Conservation (phyloP, 805 yeast species). For the Hanseniaspora pseudoguilliermondii region DNA sequence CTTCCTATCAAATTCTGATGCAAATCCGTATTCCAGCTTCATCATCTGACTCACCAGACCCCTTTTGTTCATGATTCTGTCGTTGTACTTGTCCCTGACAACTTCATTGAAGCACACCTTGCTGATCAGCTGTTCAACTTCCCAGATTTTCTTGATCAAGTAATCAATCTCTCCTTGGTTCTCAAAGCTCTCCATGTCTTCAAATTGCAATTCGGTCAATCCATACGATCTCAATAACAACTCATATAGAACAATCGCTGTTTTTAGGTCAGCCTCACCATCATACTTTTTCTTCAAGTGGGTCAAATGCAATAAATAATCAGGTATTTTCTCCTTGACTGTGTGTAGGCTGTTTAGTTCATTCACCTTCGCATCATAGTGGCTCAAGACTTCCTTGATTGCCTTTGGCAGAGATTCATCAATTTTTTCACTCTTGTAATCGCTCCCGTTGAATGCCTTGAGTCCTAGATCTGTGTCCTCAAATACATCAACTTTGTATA, state of each 20-base stretch:
- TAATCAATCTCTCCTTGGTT: conserved; percentile 15
- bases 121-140: conserved; percentile 24
- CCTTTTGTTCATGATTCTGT: conserved; percentile 24
- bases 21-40: conserved; percentile 23
- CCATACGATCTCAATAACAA: conserved; percentile 9
- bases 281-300: not conserved
- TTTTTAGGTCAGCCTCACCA: not conserved
- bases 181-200: not conserved
- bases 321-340: not conserved
- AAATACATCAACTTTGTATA: not conserved
- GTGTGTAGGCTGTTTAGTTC: conserved; percentile 2
- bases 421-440: not conserved
- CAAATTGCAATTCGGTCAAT: not conserved
- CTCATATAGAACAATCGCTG: not conserved
- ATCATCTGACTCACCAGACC: conserved; percentile 24
- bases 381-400: not conserved
- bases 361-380: not conserved
- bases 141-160: conserved; percentile 23
- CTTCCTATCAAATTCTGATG: conserved; percentile 24
- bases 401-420: not conserved
- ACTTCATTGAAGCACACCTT: conserved; percentile 25
- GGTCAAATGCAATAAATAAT: not conserved
- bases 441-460: not conserved
- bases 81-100: conserved; percentile 23
- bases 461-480: not conserved